Percentiles rank a stretch among this genome's conserved stretches.
These are phyloP conservation scores for Acacia confusa DNA, from an alignment of 306 rosid species.

Conservation along the genomic window DNA sequence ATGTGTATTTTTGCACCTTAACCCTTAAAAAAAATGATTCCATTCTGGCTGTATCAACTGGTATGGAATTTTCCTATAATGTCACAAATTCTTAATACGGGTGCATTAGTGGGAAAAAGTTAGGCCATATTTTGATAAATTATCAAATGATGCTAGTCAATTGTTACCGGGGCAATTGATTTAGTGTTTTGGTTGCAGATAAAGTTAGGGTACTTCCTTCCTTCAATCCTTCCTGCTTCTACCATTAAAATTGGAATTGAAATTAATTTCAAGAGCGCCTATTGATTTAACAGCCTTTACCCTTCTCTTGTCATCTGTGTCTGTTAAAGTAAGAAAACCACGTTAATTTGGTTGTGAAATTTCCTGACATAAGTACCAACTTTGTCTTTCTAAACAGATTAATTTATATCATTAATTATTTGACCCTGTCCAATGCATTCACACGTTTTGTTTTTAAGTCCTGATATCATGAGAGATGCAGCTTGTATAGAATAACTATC, in stretches of 20 bases:
- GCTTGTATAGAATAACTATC: neutral
- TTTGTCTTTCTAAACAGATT: neutral
- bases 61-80: neutral
- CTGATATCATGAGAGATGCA: neutral
- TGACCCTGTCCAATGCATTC: neutral
- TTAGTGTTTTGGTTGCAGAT: neutral
- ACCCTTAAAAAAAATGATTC: neutral
- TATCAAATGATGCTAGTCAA: conserved; percentile 18
- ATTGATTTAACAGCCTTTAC: neutral
- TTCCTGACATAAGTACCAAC: neutral
- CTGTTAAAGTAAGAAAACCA: neutral
- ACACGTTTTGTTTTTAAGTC: neutral
- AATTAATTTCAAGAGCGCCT: neutral
- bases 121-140: neutral
- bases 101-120: neutral
- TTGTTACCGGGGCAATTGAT: neutral
- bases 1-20: too few species aligned
- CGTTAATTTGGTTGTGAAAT: neutral
- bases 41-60: neutral
- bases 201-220: neutral
- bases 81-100: neutral
- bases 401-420: neutral
- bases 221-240: conserved; percentile 13
- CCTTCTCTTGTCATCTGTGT: neutral
- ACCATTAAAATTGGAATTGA: neutral